A percentile compares a stretch with the other conserved stretches of the same genome.
Evolutionary conservation across 2,329 filamentous ascomycete genomes (phyloP).

Genomic region (Anisogramma anomala): DNA sequence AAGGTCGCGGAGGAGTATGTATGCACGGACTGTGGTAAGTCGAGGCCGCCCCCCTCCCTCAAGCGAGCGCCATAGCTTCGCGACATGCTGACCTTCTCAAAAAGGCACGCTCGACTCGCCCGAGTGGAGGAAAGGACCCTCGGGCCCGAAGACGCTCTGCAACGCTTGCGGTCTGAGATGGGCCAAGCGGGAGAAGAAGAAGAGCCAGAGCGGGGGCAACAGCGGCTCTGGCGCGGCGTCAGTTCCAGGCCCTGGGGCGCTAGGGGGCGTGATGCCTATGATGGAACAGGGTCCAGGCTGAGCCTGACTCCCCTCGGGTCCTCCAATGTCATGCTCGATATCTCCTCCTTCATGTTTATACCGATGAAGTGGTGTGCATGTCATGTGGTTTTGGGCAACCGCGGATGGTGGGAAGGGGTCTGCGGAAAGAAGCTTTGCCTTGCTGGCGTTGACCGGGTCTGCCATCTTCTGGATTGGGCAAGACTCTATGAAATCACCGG

Average conservation of each 20-base stretch:
- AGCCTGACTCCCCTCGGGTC: too few species aligned
- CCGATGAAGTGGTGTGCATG: too few species aligned
- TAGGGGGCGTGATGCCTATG: slow-evolving; percentile 3
- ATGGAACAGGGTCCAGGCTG: slow-evolving; percentile 9
- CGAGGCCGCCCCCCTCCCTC: neutral
- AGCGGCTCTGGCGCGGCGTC: slow-evolving; percentile 3
- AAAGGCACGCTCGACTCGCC: slow-evolving; percentile 75
- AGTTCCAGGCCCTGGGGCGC: neutral
- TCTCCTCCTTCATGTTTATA: too few species aligned
- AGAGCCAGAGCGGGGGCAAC: slow-evolving; percentile 16
- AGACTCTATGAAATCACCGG: too few species aligned
- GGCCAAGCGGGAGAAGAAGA: slow-evolving; percentile 76
- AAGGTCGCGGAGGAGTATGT: slow-evolving; percentile 83
- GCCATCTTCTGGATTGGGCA: too few species aligned
- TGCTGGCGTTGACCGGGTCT: too few species aligned
- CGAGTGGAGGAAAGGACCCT: slow-evolving; percentile 91
- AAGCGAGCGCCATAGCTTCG: neutral
- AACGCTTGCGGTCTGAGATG: slow-evolving; percentile 79
- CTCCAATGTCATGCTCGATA: too few species aligned
- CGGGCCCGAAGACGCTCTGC: slow-evolving; percentile 85
- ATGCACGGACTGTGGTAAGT: slow-evolving; percentile 79
- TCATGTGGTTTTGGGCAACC: too few species aligned
- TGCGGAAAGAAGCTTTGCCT: too few species aligned
- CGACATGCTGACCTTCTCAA: slow-evolving; percentile 8
- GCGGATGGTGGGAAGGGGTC: too few species aligned